phyloP scores from a whole-genome alignment of 2,329 filamentous ascomycete genomes.

The Pyrenophora graminea region DNA sequence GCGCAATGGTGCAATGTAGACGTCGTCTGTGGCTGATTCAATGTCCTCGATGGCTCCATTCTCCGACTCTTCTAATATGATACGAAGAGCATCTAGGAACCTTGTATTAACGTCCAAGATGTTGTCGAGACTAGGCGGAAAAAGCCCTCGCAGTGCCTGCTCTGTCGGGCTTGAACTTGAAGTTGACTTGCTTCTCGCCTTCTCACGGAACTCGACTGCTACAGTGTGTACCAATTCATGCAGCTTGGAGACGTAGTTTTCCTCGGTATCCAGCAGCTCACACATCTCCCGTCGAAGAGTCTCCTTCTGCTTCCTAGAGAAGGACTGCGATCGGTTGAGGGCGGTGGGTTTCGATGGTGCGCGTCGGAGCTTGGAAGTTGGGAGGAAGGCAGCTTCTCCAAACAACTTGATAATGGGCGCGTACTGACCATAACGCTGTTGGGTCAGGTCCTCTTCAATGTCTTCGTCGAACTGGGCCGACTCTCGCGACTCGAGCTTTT shows the following conservation, averaged over 20 bases:
- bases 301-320: constrained; percentile 80
- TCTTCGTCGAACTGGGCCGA: constrained; percentile 62
- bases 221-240: constrained; percentile 81
- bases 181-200: constrained; percentile 62
- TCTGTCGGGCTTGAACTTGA: constrained; percentile 72
- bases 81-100: constrained; percentile 77
- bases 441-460: constrained; percentile 66
- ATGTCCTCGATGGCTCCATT: constrained; percentile 78
- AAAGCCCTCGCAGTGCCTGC: constrained; percentile 74
- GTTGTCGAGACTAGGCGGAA: constrained; percentile 76
- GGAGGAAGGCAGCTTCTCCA: constrained; percentile 83
- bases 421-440: constrained; percentile 77
- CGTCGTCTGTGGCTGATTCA: constrained; percentile 57
- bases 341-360: constrained; percentile 86
- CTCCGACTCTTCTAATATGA: constrained; percentile 80
- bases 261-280: constrained; percentile 90
- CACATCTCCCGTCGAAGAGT: constrained; percentile 84
- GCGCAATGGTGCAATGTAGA: constrained; percentile 40
- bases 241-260: constrained; percentile 88
- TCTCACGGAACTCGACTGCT: constrained; percentile 76
- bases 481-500: constrained; percentile 48
- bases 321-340: constrained; percentile 75
- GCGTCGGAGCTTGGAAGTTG: constrained; percentile 80
- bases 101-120: constrained; percentile 81
- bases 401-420: constrained; percentile 76